Evolutionary conservation across 2,329 filamentous ascomycete genomes (phyloP).

Genomic region (Diaporthe vaccinii): DNA sequence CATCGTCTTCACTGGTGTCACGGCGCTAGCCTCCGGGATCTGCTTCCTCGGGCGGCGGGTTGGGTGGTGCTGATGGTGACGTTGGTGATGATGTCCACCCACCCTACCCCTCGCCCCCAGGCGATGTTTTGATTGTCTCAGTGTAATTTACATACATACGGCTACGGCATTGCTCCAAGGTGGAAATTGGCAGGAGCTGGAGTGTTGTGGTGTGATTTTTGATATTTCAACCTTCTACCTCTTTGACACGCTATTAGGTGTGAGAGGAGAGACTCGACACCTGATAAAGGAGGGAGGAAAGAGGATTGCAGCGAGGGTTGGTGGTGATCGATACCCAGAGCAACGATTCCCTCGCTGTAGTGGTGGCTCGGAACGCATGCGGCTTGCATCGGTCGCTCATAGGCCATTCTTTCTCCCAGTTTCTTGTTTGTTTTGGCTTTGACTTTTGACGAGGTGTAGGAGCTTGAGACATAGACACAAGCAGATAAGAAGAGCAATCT

Average conservation of each 20-base stretch:
- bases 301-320: neutral
- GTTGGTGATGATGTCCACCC: neutral
- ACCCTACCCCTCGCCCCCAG: neutral
- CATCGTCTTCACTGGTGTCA: constrained; percentile 70
- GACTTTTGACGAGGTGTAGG: neutral
- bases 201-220: neutral
- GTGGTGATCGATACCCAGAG: constrained; percentile 31
- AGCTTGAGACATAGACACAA: constrained; percentile 28
- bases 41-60: constrained; percentile 58
- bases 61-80: constrained; percentile 49
- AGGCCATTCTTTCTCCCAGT: constrained; percentile 21
- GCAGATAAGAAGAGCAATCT: constrained; percentile 29
- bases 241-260: neutral
- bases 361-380: constrained; percentile 19
- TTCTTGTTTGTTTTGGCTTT: neutral
- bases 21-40: constrained; percentile 61
- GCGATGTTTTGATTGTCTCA: neutral
- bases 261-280: neutral
- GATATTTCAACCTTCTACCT: neutral
- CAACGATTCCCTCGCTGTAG: constrained; percentile 14
- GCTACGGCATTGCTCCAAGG: neutral
- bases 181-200: neutral
- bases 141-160: constrained; percentile 19
- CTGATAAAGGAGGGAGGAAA: neutral
- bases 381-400: constrained; percentile 31